Evolutionary conservation across 1,139 yeast genomes (phyloP), one percentile per base, ranked within the genome.

Genomic region (Lodderomyces pseudojiufengensis): DNA sequence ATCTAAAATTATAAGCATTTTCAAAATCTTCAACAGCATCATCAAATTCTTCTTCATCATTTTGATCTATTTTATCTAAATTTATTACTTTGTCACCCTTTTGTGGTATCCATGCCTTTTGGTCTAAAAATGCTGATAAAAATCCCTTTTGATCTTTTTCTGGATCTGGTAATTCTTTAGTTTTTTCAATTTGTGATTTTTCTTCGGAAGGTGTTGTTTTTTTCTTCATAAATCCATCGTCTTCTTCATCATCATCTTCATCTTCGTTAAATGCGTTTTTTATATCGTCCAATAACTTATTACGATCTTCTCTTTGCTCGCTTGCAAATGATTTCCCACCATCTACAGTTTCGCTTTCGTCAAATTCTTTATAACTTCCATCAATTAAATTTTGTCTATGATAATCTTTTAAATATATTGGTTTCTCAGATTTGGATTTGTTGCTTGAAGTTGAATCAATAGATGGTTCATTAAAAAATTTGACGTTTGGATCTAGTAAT

Each of bases 1-100:
- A 92, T 56, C 98, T 76, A 70, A 90, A 90, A 53, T 94, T 94
- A 63, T 90, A 92, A 0, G 95, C 97, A 42, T 78, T 77, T 60
- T 94, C 99, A 52, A 87, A 88, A 49, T 78, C 69, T 48, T 94
- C 98, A 3, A 84, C 97, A 1, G 95, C 94, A 35, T 86, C 85
- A 33, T 90, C 97, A 55, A 90, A 92, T 37, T 84, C 90, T 35
- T 84, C 94, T 48, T 87, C 95, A 43, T 80, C 94, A 30, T 78
- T 82, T 24, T 70, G 65, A 40, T 78, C 78, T 37, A 69, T 65
- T 44, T 71, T 66, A 40, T 81, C 84, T 32, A 84, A 50, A 31
- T 79, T 59, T 25, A 78, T 61, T 4, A 68, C 68, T 52, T 76
- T 76, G 46, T 78, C 81, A 20, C 67, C 66, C 32, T 71, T 63